Evolutionary conservation across 2,329 filamentous ascomycete species (phyloP).

Genomic region (Dryadomyces sulphureus): DNA sequence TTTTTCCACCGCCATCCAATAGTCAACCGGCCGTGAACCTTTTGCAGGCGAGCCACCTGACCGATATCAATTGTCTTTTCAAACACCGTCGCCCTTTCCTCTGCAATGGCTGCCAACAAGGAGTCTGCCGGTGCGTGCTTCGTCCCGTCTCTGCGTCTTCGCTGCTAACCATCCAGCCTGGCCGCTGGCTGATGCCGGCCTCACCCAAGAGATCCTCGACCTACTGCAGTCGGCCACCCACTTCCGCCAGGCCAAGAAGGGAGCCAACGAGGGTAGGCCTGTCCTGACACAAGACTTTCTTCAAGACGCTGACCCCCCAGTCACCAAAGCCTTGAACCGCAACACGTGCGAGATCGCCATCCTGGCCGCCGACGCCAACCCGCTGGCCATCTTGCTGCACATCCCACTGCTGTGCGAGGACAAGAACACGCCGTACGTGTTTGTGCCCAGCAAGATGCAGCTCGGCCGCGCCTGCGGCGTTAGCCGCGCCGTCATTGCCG

Average conservation of each 20-base stretch:
- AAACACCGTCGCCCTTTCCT: not conserved
- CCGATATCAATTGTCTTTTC: not conserved
- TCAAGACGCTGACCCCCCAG: slow-evolving; percentile 13
- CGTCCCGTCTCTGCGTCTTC: not conserved
- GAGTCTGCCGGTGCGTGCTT: slow-evolving; percentile 7
- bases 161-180: slow-evolving; percentile 8
- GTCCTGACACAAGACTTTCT: not conserved
- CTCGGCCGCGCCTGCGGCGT: slow-evolving; percentile 77
- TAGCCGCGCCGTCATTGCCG: slow-evolving; percentile 71
- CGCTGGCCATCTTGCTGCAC: slow-evolving; percentile 78
- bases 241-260: slow-evolving; percentile 73
- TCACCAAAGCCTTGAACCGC: slow-evolving; percentile 80
- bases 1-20: not conserved
- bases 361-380: slow-evolving; percentile 75
- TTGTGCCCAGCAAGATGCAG: slow-evolving; percentile 12
- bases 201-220: slow-evolving; percentile 58
- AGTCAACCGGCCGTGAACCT: slow-evolving; percentile 12
- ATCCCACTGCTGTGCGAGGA: slow-evolving; percentile 79
- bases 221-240: slow-evolving; percentile 58
- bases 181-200: slow-evolving; percentile 14
- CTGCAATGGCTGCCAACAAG: slow-evolving; percentile 5
- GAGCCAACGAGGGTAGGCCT: slow-evolving; percentile 57
- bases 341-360: slow-evolving; percentile 83
- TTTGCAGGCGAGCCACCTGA: slow-evolving; percentile 11
- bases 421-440: slow-evolving; percentile 36